Percentiles rank a stretch among this genome's conserved stretches.
Evolutionary conservation across 257 asterid genomes (phyloP).

Genomic region (Solanum virginianum): DNA sequence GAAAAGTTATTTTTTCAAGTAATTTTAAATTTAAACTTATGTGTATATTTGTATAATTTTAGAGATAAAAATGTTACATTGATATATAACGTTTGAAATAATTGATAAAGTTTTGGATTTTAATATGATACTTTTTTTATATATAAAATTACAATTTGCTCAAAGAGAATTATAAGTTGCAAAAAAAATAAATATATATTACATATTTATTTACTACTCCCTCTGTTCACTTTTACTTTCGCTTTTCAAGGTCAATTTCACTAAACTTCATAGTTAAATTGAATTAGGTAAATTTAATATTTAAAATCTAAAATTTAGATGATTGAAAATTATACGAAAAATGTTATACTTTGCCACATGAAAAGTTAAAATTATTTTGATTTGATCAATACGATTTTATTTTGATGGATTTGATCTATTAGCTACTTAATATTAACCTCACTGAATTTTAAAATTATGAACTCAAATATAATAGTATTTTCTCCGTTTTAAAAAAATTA

Average conservation of each 20-base stretch:
- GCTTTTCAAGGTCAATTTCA: too few species aligned
- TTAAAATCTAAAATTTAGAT: too few species aligned
- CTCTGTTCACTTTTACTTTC: too few species aligned
- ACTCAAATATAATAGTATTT: background rate
- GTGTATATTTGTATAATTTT: background rate
- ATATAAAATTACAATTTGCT: background rate
- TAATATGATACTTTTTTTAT: background rate
- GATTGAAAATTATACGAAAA: too few species aligned
- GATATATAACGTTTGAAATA: background rate
- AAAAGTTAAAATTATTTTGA: too few species aligned
- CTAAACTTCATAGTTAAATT: too few species aligned
- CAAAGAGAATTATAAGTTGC: background rate
- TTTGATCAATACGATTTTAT: background rate
- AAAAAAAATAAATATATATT: background rate
- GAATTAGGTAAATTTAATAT: too few species aligned
- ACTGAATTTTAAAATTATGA: background rate
- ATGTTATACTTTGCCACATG: too few species aligned
- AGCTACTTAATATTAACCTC: background rate
- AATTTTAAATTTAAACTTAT: background rate
- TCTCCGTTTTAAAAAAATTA: too few species aligned
- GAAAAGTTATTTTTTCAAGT: background rate
- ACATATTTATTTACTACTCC: too few species aligned
- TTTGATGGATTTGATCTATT: background rate
- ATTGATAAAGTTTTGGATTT: background rate
- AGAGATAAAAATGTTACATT: background rate